Evolutionary conservation across 1,284 basidiomycete genomes (phyloP).

Genomic region (Ganoderma multipileum): DNA sequence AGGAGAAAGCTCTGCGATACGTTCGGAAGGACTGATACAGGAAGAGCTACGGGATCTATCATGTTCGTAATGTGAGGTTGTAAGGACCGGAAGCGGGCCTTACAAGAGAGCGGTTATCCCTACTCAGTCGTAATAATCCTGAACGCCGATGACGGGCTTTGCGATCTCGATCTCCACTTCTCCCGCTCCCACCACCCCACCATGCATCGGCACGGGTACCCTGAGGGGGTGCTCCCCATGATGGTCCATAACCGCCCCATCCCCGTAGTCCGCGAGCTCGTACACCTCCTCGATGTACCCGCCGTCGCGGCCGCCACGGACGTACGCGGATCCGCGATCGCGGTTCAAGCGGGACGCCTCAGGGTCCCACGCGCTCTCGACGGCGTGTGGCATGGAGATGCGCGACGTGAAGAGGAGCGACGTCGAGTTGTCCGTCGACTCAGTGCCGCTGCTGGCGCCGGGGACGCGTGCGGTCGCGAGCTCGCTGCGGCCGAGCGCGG

Average conservation of each 20-base stretch:
- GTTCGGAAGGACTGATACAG: no score
- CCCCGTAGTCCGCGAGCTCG: constrained; percentile 19
- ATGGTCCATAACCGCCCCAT: not conserved
- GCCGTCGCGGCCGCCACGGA: constrained; percentile 11
- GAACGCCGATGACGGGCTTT: not conserved
- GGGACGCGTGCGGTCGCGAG: constrained; percentile 12
- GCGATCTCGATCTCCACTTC: not conserved
- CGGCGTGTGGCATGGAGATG: constrained; percentile 27
- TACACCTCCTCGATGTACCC: constrained; percentile 28
- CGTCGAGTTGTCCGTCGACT: constrained; percentile 32
- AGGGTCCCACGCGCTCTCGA: constrained; percentile 9
- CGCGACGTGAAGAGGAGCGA: constrained; percentile 39
- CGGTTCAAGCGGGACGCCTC: constrained; percentile 12
- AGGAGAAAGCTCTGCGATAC: no score
- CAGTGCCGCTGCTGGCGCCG: constrained; percentile 24
- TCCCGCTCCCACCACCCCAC: not conserved
- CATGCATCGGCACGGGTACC: not conserved
- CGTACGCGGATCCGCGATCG: constrained; percentile 27
- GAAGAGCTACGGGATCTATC: no score
- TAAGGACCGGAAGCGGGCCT: no score
- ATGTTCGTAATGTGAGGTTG: no score
- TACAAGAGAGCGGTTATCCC: not conserved
- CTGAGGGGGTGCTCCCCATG: not conserved
- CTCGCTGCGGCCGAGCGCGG: constrained; percentile 18
- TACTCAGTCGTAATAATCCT: not conserved